A percentile compares a stretch with the other conserved stretches of the same genome.
Conservation (phyloP, 305 asterid genomes). For the Withania somnifera region DNA sequence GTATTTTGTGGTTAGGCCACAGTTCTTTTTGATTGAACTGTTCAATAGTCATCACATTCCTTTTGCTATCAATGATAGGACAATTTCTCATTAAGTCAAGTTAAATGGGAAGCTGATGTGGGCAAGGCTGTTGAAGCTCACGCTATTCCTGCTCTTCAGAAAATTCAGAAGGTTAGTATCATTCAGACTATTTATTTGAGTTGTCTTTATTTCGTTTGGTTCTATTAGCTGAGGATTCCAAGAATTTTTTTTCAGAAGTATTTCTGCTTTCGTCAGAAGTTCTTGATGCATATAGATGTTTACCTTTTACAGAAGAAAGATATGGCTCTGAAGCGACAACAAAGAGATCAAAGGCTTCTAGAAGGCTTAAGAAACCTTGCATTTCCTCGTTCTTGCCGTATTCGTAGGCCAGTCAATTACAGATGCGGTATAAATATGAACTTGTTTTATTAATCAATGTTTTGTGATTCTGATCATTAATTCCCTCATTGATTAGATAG, state of each 20-base stretch:
- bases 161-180: conserved; percentile 55
- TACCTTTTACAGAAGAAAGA: conserved; percentile 57
- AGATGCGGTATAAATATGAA: conserved; percentile 43
- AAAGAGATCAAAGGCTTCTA: conserved; percentile 30
- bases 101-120: conserved; percentile 47
- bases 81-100: conserved; percentile 44
- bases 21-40: background rate
- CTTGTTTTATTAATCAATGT: background rate
- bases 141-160: conserved; percentile 61
- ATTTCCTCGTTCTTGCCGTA: conserved; percentile 52
- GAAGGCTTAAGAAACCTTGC: conserved; percentile 31
- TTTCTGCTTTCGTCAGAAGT: background rate
- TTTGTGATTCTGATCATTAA: background rate
- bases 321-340: conserved; percentile 27
- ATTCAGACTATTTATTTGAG: background rate
- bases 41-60: background rate
- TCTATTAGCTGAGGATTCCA: conserved; percentile 1
- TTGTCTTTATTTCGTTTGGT: conserved; percentile 2
- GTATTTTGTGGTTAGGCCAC: conserved; percentile 41
- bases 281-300: conserved; percentile 6
- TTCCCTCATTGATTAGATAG: background rate
- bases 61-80: conserved; percentile 35
- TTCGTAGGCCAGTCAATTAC: conserved; percentile 45
- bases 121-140: conserved; percentile 40
- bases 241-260: background rate